These are phyloP conservation scores for Cutaneotrichosporon mucoides DNA, from an alignment of 1,284 basidiomycete genomes.

Conservation along the genomic window DNA sequence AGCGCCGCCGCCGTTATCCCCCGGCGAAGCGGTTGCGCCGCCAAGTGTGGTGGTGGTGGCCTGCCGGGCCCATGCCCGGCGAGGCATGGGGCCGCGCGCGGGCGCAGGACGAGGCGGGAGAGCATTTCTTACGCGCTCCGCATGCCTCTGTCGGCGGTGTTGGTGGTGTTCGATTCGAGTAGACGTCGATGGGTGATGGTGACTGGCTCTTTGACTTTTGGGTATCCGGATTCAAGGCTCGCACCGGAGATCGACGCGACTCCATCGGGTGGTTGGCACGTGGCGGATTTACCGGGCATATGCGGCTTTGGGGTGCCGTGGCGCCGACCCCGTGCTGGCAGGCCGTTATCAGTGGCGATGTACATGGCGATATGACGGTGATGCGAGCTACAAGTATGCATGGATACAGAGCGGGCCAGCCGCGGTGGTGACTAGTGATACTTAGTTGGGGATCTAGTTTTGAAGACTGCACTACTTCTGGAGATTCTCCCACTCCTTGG, in stretches of 20 bases:
- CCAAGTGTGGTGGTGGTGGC: neutral
- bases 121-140: neutral
- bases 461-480: conserved; percentile 8
- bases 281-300: too few relatives aligned
- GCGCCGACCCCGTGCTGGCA: neutral
- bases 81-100: conserved; percentile 2
- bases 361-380: too few relatives aligned
- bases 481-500: conserved; percentile 57
- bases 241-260: too few relatives aligned
- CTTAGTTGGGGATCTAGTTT: too few relatives aligned
- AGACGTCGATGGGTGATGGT: neutral
- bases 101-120: conserved; percentile 3
- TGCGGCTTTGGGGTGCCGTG: neutral
- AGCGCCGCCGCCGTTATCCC: neutral
- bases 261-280: neutral
- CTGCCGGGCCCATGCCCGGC: conserved; percentile 5
- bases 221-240: neutral
- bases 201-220: conserved; percentile 4
- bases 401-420: neutral
- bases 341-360: neutral
- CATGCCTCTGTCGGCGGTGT: neutral
- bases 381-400: neutral
- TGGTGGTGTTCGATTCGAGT: too few relatives aligned
- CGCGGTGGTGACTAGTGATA: neutral
- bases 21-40: neutral